A percentile compares a stretch with the other conserved stretches of the same genome.
Evolutionary conservation across 2,329 filamentous ascomycete species (phyloP).

Genomic region (Fusarium proliferatum): DNA sequence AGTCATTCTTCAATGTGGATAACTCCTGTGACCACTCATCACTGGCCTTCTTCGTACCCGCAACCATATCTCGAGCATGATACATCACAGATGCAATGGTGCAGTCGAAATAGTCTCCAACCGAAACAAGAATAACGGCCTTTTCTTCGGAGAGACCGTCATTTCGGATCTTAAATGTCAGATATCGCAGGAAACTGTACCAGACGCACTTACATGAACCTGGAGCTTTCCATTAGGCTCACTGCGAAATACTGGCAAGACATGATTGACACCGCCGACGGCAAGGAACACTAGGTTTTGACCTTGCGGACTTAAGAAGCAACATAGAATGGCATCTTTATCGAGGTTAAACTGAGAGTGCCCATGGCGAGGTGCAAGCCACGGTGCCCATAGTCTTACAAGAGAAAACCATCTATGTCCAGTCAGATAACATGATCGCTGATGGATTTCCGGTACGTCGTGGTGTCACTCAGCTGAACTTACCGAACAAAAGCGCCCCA

Average conservation of each 20-base stretch:
- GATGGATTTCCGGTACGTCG: background rate
- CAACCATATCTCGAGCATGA: conserved; percentile 73
- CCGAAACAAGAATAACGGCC: conserved; percentile 75
- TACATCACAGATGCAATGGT: conserved; percentile 87
- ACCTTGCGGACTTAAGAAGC: conserved; percentile 79
- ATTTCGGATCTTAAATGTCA: conserved; percentile 65
- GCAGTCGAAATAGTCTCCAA: conserved; percentile 77
- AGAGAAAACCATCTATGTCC: conserved; percentile 79
- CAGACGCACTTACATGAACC: conserved; percentile 63
- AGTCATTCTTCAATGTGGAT: conserved; percentile 57
- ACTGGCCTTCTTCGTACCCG: conserved; percentile 55
- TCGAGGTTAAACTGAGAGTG: conserved; percentile 73
- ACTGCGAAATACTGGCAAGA: conserved; percentile 76
- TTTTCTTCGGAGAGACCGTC: conserved; percentile 69
- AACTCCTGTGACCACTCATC: conserved; percentile 60
- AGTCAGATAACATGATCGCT: conserved; percentile 4
- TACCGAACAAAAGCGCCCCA: conserved; percentile 66
- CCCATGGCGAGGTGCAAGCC: conserved; percentile 91
- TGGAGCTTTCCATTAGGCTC: conserved; percentile 73
- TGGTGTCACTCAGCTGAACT: conserved; percentile 28
- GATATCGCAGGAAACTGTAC: conserved; percentile 1
- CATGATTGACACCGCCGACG: conserved; percentile 77
- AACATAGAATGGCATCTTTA: conserved; percentile 81
- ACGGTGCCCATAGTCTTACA: conserved; percentile 82
- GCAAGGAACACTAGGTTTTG: conserved; percentile 82